phyloP scores from a whole-genome alignment of 208 protist genomes.

The Vickermania ingenoplastis region DNA sequence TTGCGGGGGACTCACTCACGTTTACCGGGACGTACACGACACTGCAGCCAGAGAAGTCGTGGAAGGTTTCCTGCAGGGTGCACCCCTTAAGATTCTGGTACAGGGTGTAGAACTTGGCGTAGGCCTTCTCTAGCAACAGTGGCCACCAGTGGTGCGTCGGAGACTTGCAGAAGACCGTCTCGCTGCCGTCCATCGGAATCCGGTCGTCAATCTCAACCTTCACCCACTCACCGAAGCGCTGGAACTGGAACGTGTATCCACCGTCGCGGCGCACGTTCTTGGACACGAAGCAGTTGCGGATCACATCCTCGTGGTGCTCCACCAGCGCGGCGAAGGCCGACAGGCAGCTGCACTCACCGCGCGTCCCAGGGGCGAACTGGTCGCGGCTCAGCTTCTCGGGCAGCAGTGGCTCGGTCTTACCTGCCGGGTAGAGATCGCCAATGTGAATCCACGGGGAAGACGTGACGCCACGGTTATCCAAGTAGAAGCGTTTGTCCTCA shows the following conservation, averaged over 20 bases:
- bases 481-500: constrained; percentile 22
- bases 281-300: constrained; percentile 44
- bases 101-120: constrained; percentile 68
- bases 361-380: constrained; percentile 44
- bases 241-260: constrained; percentile 62
- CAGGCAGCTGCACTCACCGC: constrained; percentile 41
- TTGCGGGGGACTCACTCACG: constrained; percentile 9
- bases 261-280: constrained; percentile 44
- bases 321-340: constrained; percentile 32
- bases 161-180: constrained; percentile 43
- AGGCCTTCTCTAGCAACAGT: constrained; percentile 70
- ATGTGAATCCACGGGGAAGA: constrained; percentile 28
- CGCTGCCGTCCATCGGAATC: constrained; percentile 28
- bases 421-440: constrained; percentile 51
- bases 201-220: constrained; percentile 67
- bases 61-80: constrained; percentile 39
- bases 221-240: constrained; percentile 48
- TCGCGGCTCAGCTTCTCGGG: constrained; percentile 36
- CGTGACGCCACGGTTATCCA: constrained; percentile 16
- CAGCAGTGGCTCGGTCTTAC: constrained; percentile 46
- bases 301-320: constrained; percentile 33
- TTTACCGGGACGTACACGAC: constrained; percentile 30
- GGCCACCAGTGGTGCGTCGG: constrained; percentile 60
- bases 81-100: constrained; percentile 49
- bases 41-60: constrained; percentile 47